Percentiles rank a stretch among this genome's conserved stretches.
Conservation (phyloP, 805 yeast species). For the Wickerhamomyces rabaulensis region DNA sequence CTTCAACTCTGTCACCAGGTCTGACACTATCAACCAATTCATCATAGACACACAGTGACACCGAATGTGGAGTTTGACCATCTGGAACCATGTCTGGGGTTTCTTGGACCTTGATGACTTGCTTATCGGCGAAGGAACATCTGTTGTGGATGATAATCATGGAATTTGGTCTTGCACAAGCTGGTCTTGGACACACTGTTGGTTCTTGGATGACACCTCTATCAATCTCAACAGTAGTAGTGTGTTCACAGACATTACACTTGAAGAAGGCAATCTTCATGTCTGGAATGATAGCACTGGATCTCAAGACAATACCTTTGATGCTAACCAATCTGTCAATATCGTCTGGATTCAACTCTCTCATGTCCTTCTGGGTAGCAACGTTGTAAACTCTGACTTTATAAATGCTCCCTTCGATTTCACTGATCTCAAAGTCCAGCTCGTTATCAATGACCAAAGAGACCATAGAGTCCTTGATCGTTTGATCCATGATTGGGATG, state of each 20-base stretch:
- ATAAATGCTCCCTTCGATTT: constrained; percentile 75
- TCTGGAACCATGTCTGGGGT: constrained; percentile 96
- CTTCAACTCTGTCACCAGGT: constrained; percentile 96
- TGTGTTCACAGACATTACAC: constrained; percentile 92
- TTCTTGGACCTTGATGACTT: constrained; percentile 89
- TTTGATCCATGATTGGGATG: constrained; percentile 96
- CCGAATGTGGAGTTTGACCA: constrained; percentile 97
- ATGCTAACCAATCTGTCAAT: constrained; percentile 89
- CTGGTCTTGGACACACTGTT: constrained; percentile 82
- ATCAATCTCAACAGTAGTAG: constrained; percentile 86
- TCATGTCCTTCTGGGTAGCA: constrained; percentile 70
- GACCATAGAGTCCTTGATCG: constrained; percentile 84
- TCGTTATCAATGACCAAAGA: constrained; percentile 56
- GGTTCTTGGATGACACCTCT: constrained; percentile 95
- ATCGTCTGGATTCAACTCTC: constrained; percentile 90
- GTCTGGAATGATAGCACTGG: constrained; percentile 92
- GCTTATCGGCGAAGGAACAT: constrained; percentile 91
- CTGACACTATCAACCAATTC: constrained; percentile 91
- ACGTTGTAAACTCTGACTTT: constrained; percentile 88
- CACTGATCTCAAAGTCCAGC: constrained; percentile 47
- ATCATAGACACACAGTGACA: constrained; percentile 90
- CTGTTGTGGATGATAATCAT: constrained; percentile 91
- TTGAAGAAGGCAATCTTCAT: constrained; percentile 96
- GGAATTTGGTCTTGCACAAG: constrained; percentile 76
- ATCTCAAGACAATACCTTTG: constrained; percentile 84